Percentiles rank a stretch among this genome's conserved stretches.
Conservation (phyloP, 139 green algal genomes). For the Haematococcus sp. region DNA sequence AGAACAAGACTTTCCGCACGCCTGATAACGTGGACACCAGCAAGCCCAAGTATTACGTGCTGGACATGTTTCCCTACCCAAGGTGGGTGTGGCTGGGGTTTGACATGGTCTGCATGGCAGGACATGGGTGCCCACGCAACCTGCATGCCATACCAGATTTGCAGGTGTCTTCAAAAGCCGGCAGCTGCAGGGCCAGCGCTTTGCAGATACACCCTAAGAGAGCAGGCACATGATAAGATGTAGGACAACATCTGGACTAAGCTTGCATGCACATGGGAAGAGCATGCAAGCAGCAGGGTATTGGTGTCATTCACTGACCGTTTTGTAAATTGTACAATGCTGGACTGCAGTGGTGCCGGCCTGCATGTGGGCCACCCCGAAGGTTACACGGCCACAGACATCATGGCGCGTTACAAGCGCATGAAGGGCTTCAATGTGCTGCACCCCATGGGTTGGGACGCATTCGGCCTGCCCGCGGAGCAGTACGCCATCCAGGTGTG, state of each 20-base stretch:
- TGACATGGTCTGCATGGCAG: background rate
- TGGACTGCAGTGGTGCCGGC: conserved; percentile 61
- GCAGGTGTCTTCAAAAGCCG: no score
- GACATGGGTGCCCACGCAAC: no score
- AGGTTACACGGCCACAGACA: conserved; percentile 95
- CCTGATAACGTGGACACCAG: conserved; percentile 85
- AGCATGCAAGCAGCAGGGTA: no score
- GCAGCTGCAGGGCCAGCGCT: no score
- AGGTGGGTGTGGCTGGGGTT: conserved; percentile 39
- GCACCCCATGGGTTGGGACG: conserved; percentile 99
- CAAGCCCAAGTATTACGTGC: conserved; percentile 97
- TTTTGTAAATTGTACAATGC: background rate
- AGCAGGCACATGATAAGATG: no score
- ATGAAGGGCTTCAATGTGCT: conserved; percentile 96
- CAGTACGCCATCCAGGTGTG: conserved; percentile 90
- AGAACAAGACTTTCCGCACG: conserved; percentile 92
- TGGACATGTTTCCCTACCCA: conserved; percentile 99
- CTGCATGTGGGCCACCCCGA: conserved; percentile 90
- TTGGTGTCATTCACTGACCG: no score
- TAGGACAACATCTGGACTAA: no score
- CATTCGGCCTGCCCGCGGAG: conserved; percentile 97
- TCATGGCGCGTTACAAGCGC: conserved; percentile 95
- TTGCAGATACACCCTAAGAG: no score
- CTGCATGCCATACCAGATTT: background rate
- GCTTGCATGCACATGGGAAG: no score